Evolutionary conservation across 2,329 filamentous ascomycete genomes (phyloP).

Genomic region (Beauveria brongniartii): DNA sequence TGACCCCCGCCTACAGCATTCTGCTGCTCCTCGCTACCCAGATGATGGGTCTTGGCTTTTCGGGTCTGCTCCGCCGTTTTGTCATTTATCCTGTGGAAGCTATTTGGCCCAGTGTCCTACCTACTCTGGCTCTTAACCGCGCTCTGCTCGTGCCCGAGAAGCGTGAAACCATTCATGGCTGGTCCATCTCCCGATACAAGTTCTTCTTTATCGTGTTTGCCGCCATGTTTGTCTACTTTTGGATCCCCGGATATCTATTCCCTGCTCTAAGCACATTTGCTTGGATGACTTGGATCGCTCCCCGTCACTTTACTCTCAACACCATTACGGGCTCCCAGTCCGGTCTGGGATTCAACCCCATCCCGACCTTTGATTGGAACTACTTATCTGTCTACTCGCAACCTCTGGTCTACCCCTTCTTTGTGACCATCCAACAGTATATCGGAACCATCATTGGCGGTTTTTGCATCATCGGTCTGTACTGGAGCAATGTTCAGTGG

Average conservation of each 20-base stretch:
- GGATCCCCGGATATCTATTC: constrained; percentile 36
- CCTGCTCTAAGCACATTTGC: constrained; percentile 33
- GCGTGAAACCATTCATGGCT: constrained; percentile 30
- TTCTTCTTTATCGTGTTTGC: constrained; percentile 30
- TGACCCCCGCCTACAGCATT: constrained; percentile 23
- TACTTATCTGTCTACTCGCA: neutral
- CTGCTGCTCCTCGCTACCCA: constrained; percentile 25
- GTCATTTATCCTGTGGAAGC: constrained; percentile 14
- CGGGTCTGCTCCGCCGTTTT: constrained; percentile 26
- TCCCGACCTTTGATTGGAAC: constrained; percentile 17
- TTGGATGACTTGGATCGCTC: constrained; percentile 40
- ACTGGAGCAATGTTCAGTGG: constrained; percentile 30
- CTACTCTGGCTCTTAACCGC: constrained; percentile 15
- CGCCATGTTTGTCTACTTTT: constrained; percentile 36
- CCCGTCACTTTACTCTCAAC: constrained; percentile 32
- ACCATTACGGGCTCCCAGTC: constrained; percentile 2
- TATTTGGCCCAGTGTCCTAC: constrained; percentile 18
- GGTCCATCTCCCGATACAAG: constrained; percentile 32
- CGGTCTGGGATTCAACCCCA: constrained; percentile 8
- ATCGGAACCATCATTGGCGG: constrained; percentile 5
- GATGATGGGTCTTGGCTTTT: constrained; percentile 25
- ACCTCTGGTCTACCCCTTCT: constrained; percentile 10
- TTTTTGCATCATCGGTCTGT: constrained; percentile 1
- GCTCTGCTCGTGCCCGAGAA: constrained; percentile 23
- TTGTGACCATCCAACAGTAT: constrained; percentile 5